Percentiles rank a stretch among this genome's conserved stretches.
These are phyloP conservation scores for Trypanosoma lewisi DNA, from an alignment of 208 protist species.

Conservation along the genomic window DNA sequence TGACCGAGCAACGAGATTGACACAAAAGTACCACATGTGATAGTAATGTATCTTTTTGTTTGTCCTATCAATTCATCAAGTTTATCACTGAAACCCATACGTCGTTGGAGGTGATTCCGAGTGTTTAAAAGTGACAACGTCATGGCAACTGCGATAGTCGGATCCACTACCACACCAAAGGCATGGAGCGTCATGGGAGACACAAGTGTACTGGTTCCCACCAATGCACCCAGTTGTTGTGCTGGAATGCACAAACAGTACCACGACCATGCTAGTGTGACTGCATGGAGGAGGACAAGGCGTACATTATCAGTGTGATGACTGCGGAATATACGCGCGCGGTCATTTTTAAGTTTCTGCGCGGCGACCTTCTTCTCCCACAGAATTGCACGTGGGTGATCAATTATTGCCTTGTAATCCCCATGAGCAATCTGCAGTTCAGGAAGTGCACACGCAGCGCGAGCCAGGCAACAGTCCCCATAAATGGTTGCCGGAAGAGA, in stretches of 20 bases:
- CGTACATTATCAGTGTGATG: constrained; percentile 76
- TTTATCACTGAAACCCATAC: constrained; percentile 64
- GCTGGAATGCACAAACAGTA: constrained; percentile 65
- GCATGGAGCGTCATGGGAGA: constrained; percentile 23
- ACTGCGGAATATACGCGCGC: constrained; percentile 71
- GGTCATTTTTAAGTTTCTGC: constrained; percentile 83
- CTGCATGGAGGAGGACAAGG: constrained; percentile 52
- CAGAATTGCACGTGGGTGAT: constrained; percentile 73
- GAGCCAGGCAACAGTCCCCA: constrained; percentile 74
- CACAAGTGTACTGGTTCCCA: constrained; percentile 32
- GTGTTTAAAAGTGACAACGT: constrained; percentile 58
- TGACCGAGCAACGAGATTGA: constrained; percentile 23
- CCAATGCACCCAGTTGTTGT: constrained; percentile 47
- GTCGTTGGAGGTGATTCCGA: constrained; percentile 46
- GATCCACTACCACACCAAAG: constrained; percentile 37
- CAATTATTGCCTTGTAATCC: constrained; percentile 50
- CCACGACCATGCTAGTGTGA: constrained; percentile 24
- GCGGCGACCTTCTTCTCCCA: constrained; percentile 83
- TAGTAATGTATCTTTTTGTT: constrained; percentile 15
- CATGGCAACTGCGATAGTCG: constrained; percentile 53
- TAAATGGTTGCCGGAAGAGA: constrained; percentile 69
- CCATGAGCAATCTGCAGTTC: constrained; percentile 70
- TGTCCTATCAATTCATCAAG: constrained; percentile 53
- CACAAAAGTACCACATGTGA: constrained; percentile 28
- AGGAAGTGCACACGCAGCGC: constrained; percentile 56